phyloP scores from a whole-genome alignment of 768 basidiomycete genomes.

The Termitomyces sp. region DNA sequence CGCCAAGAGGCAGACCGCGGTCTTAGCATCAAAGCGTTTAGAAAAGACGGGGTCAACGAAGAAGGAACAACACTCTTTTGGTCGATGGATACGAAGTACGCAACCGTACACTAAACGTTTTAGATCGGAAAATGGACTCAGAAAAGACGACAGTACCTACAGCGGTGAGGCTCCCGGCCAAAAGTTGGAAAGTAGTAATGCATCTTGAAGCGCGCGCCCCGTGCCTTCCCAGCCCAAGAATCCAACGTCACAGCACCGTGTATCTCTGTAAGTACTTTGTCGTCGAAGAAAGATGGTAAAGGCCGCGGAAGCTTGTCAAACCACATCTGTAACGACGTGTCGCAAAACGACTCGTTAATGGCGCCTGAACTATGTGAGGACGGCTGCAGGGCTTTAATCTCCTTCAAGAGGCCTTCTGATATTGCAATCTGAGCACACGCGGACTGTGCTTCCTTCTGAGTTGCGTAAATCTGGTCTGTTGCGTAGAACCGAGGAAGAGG shows the following conservation, averaged over 20 bases:
- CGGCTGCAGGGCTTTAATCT: background rate
- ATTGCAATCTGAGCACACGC: background rate
- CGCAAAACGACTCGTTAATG: background rate
- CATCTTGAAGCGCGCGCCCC: constrained; percentile 40
- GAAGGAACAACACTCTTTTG: constrained; percentile 47
- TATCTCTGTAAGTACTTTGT: constrained; percentile 42
- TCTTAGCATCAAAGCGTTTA: constrained; percentile 62
- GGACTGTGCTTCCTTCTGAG: background rate
- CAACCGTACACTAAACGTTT: constrained; percentile 32
- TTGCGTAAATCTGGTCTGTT: constrained; percentile 1
- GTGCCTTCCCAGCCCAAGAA: constrained; percentile 41
- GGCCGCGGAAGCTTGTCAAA: constrained; percentile 64
- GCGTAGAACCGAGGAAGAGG: background rate
- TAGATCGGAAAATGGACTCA: background rate
- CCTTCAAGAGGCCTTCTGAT: background rate
- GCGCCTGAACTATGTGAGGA: background rate
- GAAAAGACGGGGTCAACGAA: constrained; percentile 60
- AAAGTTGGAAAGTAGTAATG: constrained; percentile 34
- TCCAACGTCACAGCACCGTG: constrained; percentile 55
- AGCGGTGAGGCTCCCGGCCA: constrained; percentile 29
- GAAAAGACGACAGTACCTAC: constrained; percentile 28
- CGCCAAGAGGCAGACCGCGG: constrained; percentile 60
- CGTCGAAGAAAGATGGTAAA: constrained; percentile 48
- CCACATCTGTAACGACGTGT: constrained; percentile 48
- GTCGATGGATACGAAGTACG: constrained; percentile 53